phyloP scores from a whole-genome alignment of 2,329 filamentous ascomycete genomes.

The Bertia moriformis region DNA sequence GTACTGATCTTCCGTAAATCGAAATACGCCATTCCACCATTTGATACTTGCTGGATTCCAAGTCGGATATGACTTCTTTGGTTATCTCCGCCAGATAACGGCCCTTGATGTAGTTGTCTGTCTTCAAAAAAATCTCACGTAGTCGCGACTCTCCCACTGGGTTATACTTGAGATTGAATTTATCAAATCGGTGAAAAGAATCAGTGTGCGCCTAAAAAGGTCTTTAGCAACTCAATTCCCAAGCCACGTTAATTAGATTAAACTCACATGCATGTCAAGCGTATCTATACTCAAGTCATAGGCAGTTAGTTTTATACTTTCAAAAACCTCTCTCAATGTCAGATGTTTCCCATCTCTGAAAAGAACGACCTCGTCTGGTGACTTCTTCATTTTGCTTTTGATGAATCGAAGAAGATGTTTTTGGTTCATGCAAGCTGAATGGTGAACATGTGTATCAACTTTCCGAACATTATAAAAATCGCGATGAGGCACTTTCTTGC shows the following conservation, averaged over 20 bases:
- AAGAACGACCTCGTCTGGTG: slow-evolving; percentile 80
- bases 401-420: slow-evolving; percentile 97
- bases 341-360: slow-evolving; percentile 84
- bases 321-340: slow-evolving; percentile 83
- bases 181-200: slow-evolving; percentile 96
- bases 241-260: slow-evolving; percentile 2
- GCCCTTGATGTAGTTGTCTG: slow-evolving; percentile 92
- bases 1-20: slow-evolving; percentile 79
- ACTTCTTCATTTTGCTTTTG: slow-evolving; percentile 99
- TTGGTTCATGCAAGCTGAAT: slow-evolving; percentile 99
- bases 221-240: background rate
- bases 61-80: slow-evolving; percentile 89
- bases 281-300: slow-evolving; percentile 98
- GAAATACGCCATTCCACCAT: slow-evolving; percentile 99
- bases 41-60: slow-evolving; percentile 98
- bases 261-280: slow-evolving; percentile 85
- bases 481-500: slow-evolving; percentile 90
- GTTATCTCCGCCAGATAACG: slow-evolving; percentile 95
- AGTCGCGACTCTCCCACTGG: slow-evolving; percentile 89
- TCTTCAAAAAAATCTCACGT: slow-evolving; percentile 96
- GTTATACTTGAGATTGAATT: slow-evolving; percentile 99
- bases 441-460: slow-evolving; percentile 96
- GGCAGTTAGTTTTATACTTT: slow-evolving; percentile 91
- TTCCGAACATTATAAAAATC: slow-evolving; percentile 99
- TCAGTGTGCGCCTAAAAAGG: slow-evolving; percentile 68